Base-by-base conservation (phyloP, 148 eudicot genomes). In the Dysphania ambrosioides region DNA sequence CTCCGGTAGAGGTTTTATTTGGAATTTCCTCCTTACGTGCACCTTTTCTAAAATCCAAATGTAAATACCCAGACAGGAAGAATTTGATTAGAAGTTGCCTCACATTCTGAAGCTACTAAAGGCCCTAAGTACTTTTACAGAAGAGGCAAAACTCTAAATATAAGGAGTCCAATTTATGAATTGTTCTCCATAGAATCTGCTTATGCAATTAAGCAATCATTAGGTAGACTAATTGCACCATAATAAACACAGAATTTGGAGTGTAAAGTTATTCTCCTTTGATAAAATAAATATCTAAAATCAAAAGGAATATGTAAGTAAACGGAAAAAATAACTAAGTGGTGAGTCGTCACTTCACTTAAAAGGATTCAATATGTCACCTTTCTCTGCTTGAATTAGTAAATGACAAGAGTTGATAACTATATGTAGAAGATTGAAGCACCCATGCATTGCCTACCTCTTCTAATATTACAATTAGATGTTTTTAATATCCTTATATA, bases 101-200 rank as follows among this genome's bases (percentile, higher is more conserved):
- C 34, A 57, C 75, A 78, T 53, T 72, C 71, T n/a, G 26, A 56
- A 78, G 77, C 72, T 72, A 77, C 27, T 72, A 72, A 57, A 78
- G 59, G 36, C 36, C 30, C 55, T 56, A 67, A 0, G 9, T 3
- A 42, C 77, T 72, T 80, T 80, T 36, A 21, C 73, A 66, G 18
- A 57, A 51, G 40, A 40, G 59, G 79, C 62, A 76, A 76, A 36
- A 66, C 61, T 32, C 29, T 29, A 9, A 36, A 56, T 24, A 18
- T 44, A 29, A 72, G 24, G 56, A 35, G 49, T 26, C 6, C 35
- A 58, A 53, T 16, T 53, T 55, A 29, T 57, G 60, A 64, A 53
- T 8, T 62, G 66, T 31, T 63, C 19, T 63, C 24, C 32, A 40
- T 9, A 79, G 79, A 76, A 76, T 58, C 73, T 74, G 6, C 26